Conservation (phyloP, 805 yeast species). For the Kluyveromyces dobzhanskii region DNA sequence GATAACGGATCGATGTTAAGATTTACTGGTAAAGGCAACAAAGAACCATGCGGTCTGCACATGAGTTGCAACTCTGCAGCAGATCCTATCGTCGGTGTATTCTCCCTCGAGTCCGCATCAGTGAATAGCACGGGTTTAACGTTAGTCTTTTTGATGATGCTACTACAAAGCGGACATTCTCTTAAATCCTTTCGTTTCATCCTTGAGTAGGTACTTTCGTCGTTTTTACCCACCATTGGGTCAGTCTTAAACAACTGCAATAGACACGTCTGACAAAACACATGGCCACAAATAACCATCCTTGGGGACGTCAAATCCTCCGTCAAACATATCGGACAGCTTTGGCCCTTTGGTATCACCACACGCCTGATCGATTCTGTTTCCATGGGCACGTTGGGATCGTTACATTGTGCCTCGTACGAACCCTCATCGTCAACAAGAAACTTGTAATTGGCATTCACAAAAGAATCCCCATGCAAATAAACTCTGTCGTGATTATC, state of each 20-base stretch:
- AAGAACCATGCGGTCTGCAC: slow-evolving; percentile 39
- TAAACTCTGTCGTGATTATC: slow-evolving; percentile 33
- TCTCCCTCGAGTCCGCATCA: slow-evolving; percentile 44
- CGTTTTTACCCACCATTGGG: slow-evolving; percentile 33
- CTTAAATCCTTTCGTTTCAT: slow-evolving; percentile 42
- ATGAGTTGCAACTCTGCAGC: slow-evolving; percentile 57
- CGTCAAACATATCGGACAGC: slow-evolving; percentile 86
- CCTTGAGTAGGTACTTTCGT: slow-evolving; percentile 15
- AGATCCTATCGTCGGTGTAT: slow-evolving; percentile 47
- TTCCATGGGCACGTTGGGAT: slow-evolving; percentile 70
- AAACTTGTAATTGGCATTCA: slow-evolving; percentile 79
- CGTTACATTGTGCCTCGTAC: slow-evolving; percentile 49
- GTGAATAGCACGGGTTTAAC: slow-evolving; percentile 55
- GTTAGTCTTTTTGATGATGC: slow-evolving; percentile 43
- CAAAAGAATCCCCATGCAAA: slow-evolving; percentile 56
- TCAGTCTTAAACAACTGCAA: slow-evolving; percentile 50
- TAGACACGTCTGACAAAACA: slow-evolving; percentile 78
- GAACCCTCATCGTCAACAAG: slow-evolving; percentile 59
- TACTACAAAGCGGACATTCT: slow-evolving; percentile 78
- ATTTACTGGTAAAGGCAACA: slow-evolving; percentile 44
- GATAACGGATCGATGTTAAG: slow-evolving; percentile 30
- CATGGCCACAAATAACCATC: slow-evolving; percentile 93
- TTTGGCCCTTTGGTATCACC: slow-evolving; percentile 62
- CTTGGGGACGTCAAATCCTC: slow-evolving; percentile 86
- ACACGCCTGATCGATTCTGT: slow-evolving; percentile 58